A percentile compares a stretch with the other conserved stretches of the same genome.
phyloP scores from a whole-genome alignment of 1,139 yeast genomes.

The Candida sojae region DNA sequence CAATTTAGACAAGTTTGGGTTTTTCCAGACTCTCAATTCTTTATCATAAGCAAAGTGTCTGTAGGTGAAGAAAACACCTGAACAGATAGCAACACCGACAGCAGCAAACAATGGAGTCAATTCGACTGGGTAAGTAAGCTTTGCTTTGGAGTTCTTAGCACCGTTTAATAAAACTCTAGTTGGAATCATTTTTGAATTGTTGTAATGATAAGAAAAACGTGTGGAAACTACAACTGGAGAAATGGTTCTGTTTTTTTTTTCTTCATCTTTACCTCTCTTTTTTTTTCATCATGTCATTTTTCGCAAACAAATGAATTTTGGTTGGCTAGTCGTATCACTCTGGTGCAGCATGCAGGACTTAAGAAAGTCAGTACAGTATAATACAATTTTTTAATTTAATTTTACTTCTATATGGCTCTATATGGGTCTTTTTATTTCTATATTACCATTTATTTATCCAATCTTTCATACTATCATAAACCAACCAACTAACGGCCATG shows the following conservation, averaged over 20 bases:
- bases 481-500: constrained; percentile 93
- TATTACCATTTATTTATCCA: constrained; percentile 33
- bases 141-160: constrained; percentile 28
- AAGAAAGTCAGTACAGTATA: no score
- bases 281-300: constrained; percentile 4
- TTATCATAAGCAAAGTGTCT: constrained; percentile 70
- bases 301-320: constrained; percentile 13
- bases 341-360: no score
- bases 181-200: constrained; percentile 48
- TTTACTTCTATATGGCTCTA: constrained; percentile 1
- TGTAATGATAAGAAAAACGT: neutral
- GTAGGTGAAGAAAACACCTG: constrained; percentile 69
- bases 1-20: constrained; percentile 58
- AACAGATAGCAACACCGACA: constrained; percentile 62
- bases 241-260: constrained; percentile 5
- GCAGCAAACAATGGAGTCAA: constrained; percentile 71
- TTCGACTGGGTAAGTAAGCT: constrained; percentile 60
- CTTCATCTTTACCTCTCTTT: neutral
- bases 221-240: neutral
- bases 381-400: no score
- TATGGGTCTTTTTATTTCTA: no score
- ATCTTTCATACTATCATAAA: constrained; percentile 69
- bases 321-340: constrained; percentile 13
- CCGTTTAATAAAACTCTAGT: constrained; percentile 54
- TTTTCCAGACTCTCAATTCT: constrained; percentile 70